Conservation (phyloP, 2,329 filamentous ascomycete genomes). For the Pseudocercospora pini-densiflorae region DNA sequence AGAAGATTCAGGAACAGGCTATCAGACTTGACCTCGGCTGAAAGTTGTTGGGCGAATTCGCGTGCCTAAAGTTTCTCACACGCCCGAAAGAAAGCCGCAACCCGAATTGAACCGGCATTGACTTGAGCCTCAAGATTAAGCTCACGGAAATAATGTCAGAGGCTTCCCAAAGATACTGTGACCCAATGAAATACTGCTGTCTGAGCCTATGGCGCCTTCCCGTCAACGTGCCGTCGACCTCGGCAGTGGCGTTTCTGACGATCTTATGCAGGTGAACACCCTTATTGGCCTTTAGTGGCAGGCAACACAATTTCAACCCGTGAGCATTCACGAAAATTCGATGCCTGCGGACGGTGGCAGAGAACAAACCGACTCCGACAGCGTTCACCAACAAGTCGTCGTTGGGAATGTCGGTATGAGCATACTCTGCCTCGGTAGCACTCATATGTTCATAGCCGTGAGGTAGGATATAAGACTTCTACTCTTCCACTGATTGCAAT, state of each 20-base stretch:
- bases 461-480: background rate
- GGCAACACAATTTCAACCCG: slow-evolving; percentile 11
- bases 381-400: background rate
- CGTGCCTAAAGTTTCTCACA: slow-evolving; percentile 8
- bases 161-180: background rate
- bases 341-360: slow-evolving; percentile 5
- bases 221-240: slow-evolving; percentile 9
- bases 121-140: slow-evolving; percentile 2
- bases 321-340: slow-evolving; percentile 7
- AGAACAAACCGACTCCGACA: background rate
- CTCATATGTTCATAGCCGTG: background rate
- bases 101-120: slow-evolving; percentile 1
- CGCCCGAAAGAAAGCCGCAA: slow-evolving; percentile 7
- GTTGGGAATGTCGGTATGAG: slow-evolving; percentile 8
- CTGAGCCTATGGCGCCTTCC: background rate
- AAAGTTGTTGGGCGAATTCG: slow-evolving; percentile 5
- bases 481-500: background rate
- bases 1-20: slow-evolving; percentile 8
- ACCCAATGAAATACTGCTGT: background rate
- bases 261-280: slow-evolving; percentile 8
- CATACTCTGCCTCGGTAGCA: slow-evolving; percentile 3
- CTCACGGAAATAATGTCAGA: slow-evolving; percentile 5
- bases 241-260: slow-evolving; percentile 11
- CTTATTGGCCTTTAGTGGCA: slow-evolving; percentile 3
- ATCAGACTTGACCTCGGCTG: background rate